Evolutionary conservation across 2,329 filamentous ascomycete species (phyloP).

Genomic region (Penicillium sp.): DNA sequence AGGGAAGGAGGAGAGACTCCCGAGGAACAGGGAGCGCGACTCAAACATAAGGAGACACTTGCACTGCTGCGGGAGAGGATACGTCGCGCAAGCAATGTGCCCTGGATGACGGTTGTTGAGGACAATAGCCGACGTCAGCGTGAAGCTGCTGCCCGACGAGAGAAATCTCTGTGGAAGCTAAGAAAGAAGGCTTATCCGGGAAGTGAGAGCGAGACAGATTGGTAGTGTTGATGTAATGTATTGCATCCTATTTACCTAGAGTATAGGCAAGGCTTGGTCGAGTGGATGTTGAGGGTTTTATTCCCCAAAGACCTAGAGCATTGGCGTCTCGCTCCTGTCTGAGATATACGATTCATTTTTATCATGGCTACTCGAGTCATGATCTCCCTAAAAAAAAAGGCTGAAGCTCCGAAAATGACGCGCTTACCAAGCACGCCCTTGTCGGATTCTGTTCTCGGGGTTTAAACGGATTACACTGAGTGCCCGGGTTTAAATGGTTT

Average conservation of each 20-base stretch:
- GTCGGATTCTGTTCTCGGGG: no score
- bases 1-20: conserved; percentile 19
- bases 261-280: no score
- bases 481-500: no score
- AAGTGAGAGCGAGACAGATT: conserved; percentile 40
- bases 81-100: conserved; percentile 38
- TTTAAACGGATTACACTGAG: no score
- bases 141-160: conserved; percentile 26
- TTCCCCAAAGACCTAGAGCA: no score
- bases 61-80: conserved; percentile 35
- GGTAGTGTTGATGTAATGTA: conserved; percentile 14
- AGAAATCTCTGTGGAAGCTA: conserved; percentile 40
- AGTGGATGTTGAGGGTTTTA: no score
- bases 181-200: conserved; percentile 39
- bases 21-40: conserved; percentile 8
- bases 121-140: conserved; percentile 31
- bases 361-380: no score
- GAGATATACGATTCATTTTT: no score
- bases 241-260: background rate
- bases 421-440: no score
- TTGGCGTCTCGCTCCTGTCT: no score
- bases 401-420: no score
- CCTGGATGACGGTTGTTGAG: conserved; percentile 43
- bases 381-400: no score
- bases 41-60: conserved; percentile 22